Evolutionary conservation across 1,139 yeast genomes (phyloP), one percentile per base, ranked within the genome.

Genomic region (Candida pseudocylindracea): DNA sequence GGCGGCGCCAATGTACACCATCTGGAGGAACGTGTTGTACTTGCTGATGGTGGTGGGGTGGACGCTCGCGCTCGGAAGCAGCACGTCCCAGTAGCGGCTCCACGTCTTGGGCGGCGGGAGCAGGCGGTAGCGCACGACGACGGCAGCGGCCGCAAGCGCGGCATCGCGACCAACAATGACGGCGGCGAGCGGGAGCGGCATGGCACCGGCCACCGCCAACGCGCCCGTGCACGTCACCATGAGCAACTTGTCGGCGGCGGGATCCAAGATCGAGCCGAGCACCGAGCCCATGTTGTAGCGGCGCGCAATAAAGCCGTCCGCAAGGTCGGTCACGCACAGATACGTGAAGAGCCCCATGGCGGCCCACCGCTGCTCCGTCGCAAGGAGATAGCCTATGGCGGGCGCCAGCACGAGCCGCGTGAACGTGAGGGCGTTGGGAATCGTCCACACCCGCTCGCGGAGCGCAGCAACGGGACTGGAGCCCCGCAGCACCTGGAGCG

Each of bases 251-350:
- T 91, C 99, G 0, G 98, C 99, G 57, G 83, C 63, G 0, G 99
- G 98, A 45, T 91, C 99, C 30, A 91, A 57, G 13, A 91, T 74
- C 0, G 94, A 76, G 0, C 99, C 99, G 4, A 85, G 66, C 2
- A 79, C 73, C 1, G 93, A 72, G 43, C 71, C 68, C 64, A 76
- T 59, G 35, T 81, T 72, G 57, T 54, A 85, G 38, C 53, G 64
- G 34, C 99, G 60, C 8, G 99, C 98, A 41, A 91, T 68, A 45
- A 55, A 79, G 0, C 99, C 98, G 49, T 91, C 99, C 20, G 85
- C 53, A 41, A 79, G 73, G 49, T 91, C 99, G 0, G 98, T 85
- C 9, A 83, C 49, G 41, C 95, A 79, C 0, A 95, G 83, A 44
- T 80, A 81, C 1, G 72, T 62, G 50, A 88, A 88, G 12, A 88